phyloP scores from a whole-genome alignment of 345 rosid species.

The Hibiscus tridactylites region DNA sequence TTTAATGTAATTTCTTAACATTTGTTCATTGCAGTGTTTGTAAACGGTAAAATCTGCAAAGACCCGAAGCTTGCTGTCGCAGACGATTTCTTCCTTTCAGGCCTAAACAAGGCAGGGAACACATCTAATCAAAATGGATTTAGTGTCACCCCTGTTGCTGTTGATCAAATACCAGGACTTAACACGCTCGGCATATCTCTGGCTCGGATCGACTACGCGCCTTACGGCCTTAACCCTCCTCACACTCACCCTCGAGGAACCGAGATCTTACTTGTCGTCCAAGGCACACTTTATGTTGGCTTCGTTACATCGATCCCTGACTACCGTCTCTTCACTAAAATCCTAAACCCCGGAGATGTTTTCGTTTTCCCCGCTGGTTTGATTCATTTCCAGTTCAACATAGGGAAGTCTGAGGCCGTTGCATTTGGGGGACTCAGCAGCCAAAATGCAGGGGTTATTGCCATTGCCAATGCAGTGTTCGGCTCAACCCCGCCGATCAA shows the following conservation, averaged over 20 bases:
- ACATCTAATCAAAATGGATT: conserved; percentile 7
- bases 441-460: not conserved
- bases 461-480: not conserved
- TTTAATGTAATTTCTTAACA: not conserved
- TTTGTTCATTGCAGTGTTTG: conserved; percentile 4
- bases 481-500: not conserved
- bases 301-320: conserved; percentile 12
- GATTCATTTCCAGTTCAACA: conserved; percentile 25
- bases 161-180: conserved; percentile 13
- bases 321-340: conserved; percentile 11
- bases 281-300: conserved; percentile 22
- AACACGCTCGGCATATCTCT: conserved; percentile 20
- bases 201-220: conserved; percentile 13
- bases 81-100: conserved; percentile 16
- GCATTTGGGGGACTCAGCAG: conserved; percentile 15
- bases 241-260: conserved; percentile 9
- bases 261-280: not conserved
- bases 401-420: conserved; percentile 7
- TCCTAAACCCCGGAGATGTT: conserved; percentile 18
- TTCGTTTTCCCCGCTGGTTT: conserved; percentile 21
- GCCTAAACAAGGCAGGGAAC: conserved; percentile 10
- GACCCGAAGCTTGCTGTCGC: conserved; percentile 5
- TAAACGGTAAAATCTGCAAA: conserved; percentile 12
- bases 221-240: conserved; percentile 14
- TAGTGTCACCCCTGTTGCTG: not conserved